Percentiles rank a stretch among this genome's conserved stretches.
These are phyloP conservation scores for Colletotrichum orchidophilum DNA, from an alignment of 2,329 filamentous ascomycete genomes.

Conservation along the genomic window DNA sequence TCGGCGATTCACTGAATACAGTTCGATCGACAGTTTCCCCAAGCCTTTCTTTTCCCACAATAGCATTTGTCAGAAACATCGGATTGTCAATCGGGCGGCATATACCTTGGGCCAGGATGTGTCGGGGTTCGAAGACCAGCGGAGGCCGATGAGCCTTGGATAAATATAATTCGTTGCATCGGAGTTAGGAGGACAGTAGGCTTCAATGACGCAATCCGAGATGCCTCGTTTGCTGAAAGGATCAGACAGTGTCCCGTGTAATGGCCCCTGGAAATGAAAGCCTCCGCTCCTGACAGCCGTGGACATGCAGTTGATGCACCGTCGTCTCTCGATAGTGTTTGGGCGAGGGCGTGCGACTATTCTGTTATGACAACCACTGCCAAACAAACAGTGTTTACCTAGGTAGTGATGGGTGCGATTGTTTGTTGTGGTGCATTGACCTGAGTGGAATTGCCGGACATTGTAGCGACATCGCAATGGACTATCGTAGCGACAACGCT, in stretches of 20 bases:
- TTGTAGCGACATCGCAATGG: neutral
- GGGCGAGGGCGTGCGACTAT: neutral
- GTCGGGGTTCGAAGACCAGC: neutral
- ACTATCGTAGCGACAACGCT: neutral
- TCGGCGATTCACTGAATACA: neutral
- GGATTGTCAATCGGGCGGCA: neutral
- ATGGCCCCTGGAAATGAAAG: neutral
- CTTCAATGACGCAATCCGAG: neutral
- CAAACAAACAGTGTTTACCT: slow-evolving; percentile 12
- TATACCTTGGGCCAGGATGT: neutral
- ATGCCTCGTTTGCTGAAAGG: neutral
- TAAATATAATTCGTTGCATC: too few relatives aligned
- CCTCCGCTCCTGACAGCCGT: neutral
- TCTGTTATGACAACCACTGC: slow-evolving; percentile 13
- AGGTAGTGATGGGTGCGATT: neutral
- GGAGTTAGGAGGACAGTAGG: too few relatives aligned
- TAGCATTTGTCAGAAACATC: neutral
- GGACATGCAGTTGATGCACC: neutral
- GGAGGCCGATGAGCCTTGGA: neutral
- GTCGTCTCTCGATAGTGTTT: neutral
- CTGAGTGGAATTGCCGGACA: neutral
- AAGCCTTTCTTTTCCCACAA: neutral
- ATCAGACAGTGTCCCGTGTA: neutral
- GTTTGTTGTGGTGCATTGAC: slow-evolving; percentile 29
- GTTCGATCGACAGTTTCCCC: neutral